Evolutionary conservation across 148 eudicot species (phyloP), one percentile per base, ranked within the genome.

Genomic region (Pouteria glomerata): DNA sequence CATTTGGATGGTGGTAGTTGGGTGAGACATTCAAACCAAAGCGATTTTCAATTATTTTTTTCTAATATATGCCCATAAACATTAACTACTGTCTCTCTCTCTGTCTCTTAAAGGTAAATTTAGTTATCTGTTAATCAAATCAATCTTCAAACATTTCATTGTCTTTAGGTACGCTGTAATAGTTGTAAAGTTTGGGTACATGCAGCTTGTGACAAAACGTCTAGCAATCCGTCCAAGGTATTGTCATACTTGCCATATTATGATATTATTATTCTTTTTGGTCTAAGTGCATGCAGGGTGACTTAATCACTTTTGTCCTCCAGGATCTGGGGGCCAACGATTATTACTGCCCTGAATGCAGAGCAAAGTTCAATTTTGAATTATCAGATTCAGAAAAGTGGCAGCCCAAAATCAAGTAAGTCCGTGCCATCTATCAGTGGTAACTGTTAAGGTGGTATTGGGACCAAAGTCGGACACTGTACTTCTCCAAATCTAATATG

Each of bases 161-260:
- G 70, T 41, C 63, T n/a, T 72, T 63, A 90, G 96, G 86, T 90
- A 64, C 80, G 88, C 31, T 90, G 96, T 62, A 87, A 87, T 80
- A 87, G 92, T 56, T 90, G 96, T 80, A 87, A 90, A 82, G 77
- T 85, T 70, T 85, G 96, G 96, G 83, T 90, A 64, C 96, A 90
- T 58, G 90, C 88, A 24, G 88, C 87, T 67, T 90, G 96, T 78
- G 96, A 87, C 81, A 87, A 74, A 82, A 87, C 86, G n/a, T 82
- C 90, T 33, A 76, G 86, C 77, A 84, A 86, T 84, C 83, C 73
- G 81, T 82, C 86, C 50, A 86, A 87, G 92, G 96, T 90, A 35
- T 51, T 27, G 23, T 48, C 47, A 16, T 44, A 19, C 23, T 39
- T 15, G 63, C 50, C 42, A 34, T 31, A 14, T 7, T 65, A 42